These are phyloP conservation scores for Chloris gayana DNA, from an alignment of 176 grass and related monocot genomes.

Conservation along the genomic window DNA sequence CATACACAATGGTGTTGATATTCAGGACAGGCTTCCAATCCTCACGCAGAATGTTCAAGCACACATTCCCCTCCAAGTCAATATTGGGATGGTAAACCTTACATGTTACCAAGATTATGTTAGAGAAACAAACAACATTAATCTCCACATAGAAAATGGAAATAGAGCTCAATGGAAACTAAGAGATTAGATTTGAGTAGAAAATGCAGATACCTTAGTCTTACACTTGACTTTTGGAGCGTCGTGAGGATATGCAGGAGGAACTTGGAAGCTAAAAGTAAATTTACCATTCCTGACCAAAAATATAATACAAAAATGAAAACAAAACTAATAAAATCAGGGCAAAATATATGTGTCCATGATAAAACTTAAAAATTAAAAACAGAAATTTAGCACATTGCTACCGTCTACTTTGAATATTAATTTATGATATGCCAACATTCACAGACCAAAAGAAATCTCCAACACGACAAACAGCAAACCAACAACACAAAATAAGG, in stretches of 20 bases:
- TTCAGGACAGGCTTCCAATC: constrained; percentile 84
- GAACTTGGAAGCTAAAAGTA: constrained; percentile 72
- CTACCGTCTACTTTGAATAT: background rate
- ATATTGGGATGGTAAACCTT: constrained; percentile 89
- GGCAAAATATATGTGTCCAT: background rate
- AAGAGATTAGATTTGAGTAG: background rate
- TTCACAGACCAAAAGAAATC: background rate
- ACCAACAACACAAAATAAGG: background rate
- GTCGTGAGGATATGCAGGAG: constrained; percentile 75
- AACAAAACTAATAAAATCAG: background rate
- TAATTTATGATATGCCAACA: background rate
- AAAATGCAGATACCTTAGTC: constrained; percentile 59
- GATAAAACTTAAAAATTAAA: background rate
- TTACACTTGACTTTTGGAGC: constrained; percentile 84
- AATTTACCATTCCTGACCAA: constrained; percentile 59
- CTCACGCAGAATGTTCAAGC: constrained; percentile 74
- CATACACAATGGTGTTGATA: constrained; percentile 73
- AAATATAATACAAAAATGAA: background rate
- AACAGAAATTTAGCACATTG: background rate
- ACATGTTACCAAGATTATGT: background rate
- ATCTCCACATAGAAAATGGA: background rate
- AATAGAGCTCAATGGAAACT: background rate
- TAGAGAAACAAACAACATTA: constrained; percentile 1
- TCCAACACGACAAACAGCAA: background rate
- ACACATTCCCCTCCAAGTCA: constrained; percentile 80